Evolutionary conservation across 257 asterid genomes (phyloP).

Genomic region (Hygrophila difformis): DNA sequence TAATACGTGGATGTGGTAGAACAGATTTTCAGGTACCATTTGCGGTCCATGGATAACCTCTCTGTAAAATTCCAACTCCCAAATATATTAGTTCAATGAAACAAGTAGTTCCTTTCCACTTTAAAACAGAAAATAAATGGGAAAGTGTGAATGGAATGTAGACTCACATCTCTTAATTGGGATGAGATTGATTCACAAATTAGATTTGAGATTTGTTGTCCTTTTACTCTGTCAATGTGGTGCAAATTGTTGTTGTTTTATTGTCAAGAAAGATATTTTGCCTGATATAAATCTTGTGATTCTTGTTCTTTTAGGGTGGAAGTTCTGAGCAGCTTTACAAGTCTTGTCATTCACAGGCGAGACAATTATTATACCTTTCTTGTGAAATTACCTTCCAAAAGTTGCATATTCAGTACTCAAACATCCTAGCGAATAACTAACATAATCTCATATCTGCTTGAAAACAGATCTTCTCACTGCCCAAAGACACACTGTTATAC

Average conservation of each 20-base stretch:
- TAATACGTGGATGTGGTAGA: slow-evolving; percentile 98
- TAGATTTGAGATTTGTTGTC: too few species aligned
- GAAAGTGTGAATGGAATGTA: too few species aligned
- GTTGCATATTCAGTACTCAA: neutral
- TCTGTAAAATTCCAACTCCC: neutral
- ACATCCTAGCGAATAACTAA: neutral
- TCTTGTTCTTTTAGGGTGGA: slow-evolving; percentile 63
- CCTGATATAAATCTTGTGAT: neutral
- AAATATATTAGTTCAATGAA: too few species aligned
- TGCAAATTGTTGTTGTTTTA: too few species aligned
- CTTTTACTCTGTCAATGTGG: too few species aligned
- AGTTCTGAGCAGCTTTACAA: slow-evolving; percentile 76
- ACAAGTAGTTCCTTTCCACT: too few species aligned
- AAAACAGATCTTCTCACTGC: slow-evolving; percentile 77
- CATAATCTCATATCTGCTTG: slow-evolving; percentile 1
- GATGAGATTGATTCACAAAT: neutral
- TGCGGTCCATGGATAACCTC: too few species aligned
- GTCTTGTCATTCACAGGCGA: slow-evolving; percentile 93
- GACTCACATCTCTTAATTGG: neutral
- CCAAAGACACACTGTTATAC: slow-evolving; percentile 72
- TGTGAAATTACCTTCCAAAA: too few species aligned
- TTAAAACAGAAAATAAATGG: too few species aligned
- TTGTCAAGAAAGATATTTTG: too few species aligned
- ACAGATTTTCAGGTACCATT: slow-evolving; percentile 88
- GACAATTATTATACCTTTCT: slow-evolving; percentile 5